phyloP scores from a whole-genome alignment of 768 basidiomycete species.

The Lactarius tabidus region DNA sequence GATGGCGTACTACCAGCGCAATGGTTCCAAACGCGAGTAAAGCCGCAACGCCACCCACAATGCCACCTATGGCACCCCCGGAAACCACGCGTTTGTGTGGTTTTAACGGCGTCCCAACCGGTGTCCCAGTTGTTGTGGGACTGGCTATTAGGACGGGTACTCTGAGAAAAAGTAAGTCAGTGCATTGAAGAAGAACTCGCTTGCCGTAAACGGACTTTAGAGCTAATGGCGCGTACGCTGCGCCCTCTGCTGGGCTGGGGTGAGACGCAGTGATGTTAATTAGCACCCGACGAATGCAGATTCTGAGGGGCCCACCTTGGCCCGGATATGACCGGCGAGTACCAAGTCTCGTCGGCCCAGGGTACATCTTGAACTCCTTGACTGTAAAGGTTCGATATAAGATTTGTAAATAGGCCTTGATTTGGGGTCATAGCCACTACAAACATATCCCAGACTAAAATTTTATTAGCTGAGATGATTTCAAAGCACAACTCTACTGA shows the following conservation, averaged over 20 bases:
- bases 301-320: not conserved
- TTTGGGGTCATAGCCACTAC: constrained; percentile 5
- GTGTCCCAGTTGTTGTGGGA: no score
- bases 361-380: not conserved
- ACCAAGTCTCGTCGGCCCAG: no score
- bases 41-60: no score
- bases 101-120: not conserved
- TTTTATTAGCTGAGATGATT: not conserved
- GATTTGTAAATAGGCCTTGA: not conserved
- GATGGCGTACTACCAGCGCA: no score
- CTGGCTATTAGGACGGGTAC: not conserved
- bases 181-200: not conserved
- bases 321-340: no score
- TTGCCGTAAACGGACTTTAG: not conserved
- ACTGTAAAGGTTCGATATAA: constrained; percentile 8
- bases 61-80: not conserved
- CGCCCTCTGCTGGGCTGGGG: not conserved
- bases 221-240: not conserved
- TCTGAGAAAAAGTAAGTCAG: not conserved
- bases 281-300: not conserved
- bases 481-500: not conserved
- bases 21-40: no score
- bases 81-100: not conserved
- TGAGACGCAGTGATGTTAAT: not conserved
- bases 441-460: constrained; percentile 15